Conservation (phyloP, 2,329 filamentous ascomycete genomes). For the Penicillium sp. region DNA sequence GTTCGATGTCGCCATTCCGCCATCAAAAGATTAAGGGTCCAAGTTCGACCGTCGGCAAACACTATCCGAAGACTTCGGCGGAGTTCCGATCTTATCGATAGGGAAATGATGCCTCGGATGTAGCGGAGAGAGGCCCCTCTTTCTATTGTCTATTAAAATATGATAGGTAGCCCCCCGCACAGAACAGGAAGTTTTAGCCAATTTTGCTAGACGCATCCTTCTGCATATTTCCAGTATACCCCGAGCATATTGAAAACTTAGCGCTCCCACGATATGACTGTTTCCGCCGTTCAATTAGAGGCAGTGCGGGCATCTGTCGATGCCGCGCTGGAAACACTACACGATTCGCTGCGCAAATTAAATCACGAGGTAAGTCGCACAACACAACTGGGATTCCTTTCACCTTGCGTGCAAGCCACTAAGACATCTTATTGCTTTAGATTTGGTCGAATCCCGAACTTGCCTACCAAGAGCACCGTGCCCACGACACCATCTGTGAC, state of each 20-base stretch:
- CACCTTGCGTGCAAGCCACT: neutral
- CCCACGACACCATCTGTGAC: constrained; percentile 51
- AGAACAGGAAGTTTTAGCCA: neutral
- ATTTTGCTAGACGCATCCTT: neutral
- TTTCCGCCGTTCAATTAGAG: constrained; percentile 9
- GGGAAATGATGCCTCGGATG: neutral
- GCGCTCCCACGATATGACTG: constrained; percentile 16
- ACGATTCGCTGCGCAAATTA: constrained; percentile 25
- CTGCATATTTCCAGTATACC: neutral
- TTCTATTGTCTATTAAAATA: neutral
- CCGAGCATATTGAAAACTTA: neutral
- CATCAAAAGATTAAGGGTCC: neutral
- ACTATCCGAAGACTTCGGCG: neutral
- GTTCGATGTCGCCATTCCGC: neutral
- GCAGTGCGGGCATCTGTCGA: constrained; percentile 27
- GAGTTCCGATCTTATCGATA: neutral
- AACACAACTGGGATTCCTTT: neutral
- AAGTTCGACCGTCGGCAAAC: neutral
- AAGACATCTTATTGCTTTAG: constrained; percentile 17
- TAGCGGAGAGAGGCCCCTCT: neutral
- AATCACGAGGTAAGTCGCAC: constrained; percentile 24
- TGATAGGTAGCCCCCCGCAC: neutral
- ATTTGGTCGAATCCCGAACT: constrained; percentile 54
- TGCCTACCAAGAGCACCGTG: constrained; percentile 52
- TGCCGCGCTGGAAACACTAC: constrained; percentile 14